Evolutionary conservation across 768 basidiomycete genomes (phyloP).

Genomic region (Xerocomus brunneocitrinus): DNA sequence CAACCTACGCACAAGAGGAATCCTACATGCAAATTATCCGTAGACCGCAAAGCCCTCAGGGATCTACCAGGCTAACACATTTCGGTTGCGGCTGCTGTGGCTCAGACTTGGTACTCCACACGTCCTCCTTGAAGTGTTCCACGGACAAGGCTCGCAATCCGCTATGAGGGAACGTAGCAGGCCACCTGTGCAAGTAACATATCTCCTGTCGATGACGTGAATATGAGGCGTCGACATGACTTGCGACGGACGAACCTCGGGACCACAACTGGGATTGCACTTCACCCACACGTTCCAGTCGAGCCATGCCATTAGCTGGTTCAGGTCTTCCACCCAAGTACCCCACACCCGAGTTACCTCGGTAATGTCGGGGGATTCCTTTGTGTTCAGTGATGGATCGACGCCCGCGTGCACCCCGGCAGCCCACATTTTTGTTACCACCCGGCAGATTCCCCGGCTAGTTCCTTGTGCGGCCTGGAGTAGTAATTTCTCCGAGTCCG

Average conservation of each 20-base stretch:
- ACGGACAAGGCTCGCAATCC: neutral
- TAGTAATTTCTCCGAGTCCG: slow-evolving; percentile 26
- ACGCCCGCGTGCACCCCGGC: slow-evolving; percentile 22
- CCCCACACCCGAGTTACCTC: slow-evolving; percentile 9
- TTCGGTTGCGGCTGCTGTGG: neutral
- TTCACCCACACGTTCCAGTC: slow-evolving; percentile 49
- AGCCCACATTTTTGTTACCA: slow-evolving; percentile 33
- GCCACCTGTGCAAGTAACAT: slow-evolving; percentile 18
- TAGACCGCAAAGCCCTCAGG: neutral
- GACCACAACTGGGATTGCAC: slow-evolving; percentile 41
- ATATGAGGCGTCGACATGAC: neutral
- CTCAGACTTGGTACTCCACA: neutral
- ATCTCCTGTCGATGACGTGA: slow-evolving; percentile 6
- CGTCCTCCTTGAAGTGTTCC: neutral
- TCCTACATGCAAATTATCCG: too few relatives aligned
- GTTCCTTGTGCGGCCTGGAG: slow-evolving; percentile 28
- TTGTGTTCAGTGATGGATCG: slow-evolving; percentile 1
- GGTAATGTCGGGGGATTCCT: neutral
- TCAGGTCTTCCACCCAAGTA: slow-evolving; percentile 33
- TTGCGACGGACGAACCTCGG: slow-evolving; percentile 34
- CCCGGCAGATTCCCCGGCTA: slow-evolving; percentile 42
- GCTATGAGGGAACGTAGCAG: neutral
- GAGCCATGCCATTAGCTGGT: slow-evolving; percentile 42
- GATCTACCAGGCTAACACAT: neutral
- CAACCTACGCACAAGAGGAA: too few relatives aligned